Conservation (phyloP, 345 rosid genomes). For the Hibiscus trionum region DNA sequence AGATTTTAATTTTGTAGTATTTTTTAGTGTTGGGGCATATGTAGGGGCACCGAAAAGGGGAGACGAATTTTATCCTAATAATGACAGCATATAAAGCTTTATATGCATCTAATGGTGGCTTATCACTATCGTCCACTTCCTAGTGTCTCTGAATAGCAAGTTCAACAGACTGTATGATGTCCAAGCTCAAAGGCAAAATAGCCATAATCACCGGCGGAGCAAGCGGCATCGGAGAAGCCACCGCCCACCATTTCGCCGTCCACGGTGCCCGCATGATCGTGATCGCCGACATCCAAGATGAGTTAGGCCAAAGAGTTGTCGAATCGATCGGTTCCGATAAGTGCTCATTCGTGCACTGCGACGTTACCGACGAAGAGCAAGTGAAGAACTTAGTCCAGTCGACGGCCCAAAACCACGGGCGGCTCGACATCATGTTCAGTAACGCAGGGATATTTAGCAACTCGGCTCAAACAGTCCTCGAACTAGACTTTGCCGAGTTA, state of each 20-base stretch:
- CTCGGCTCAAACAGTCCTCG: slow-evolving; percentile 3
- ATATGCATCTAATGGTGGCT: too few relatives aligned
- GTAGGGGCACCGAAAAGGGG: too few relatives aligned
- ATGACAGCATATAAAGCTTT: too few relatives aligned
- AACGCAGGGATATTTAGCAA: neutral
- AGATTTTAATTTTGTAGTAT: too few relatives aligned
- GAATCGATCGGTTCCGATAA: neutral
- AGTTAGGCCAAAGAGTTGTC: slow-evolving; percentile 1
- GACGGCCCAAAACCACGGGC: neutral
- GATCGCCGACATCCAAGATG: slow-evolving; percentile 12
- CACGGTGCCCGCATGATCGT: neutral
- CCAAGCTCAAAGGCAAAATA: slow-evolving; percentile 2
- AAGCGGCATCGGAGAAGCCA: slow-evolving; percentile 11
- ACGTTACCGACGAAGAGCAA: slow-evolving; percentile 1
- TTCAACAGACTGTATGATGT: neutral
- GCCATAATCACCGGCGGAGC: slow-evolving; percentile 9
- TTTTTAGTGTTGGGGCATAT: too few relatives aligned
- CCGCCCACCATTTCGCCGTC: neutral
- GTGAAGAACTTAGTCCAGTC: neutral
- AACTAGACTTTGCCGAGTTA: neutral
- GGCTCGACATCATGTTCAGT: slow-evolving; percentile 12
- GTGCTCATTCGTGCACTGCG: neutral
- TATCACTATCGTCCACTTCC: too few relatives aligned
- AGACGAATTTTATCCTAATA: too few relatives aligned
- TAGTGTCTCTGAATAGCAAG: too few relatives aligned